phyloP scores from a whole-genome alignment of 352 stramenopile genomes.

The Plasmopara halstedii region DNA sequence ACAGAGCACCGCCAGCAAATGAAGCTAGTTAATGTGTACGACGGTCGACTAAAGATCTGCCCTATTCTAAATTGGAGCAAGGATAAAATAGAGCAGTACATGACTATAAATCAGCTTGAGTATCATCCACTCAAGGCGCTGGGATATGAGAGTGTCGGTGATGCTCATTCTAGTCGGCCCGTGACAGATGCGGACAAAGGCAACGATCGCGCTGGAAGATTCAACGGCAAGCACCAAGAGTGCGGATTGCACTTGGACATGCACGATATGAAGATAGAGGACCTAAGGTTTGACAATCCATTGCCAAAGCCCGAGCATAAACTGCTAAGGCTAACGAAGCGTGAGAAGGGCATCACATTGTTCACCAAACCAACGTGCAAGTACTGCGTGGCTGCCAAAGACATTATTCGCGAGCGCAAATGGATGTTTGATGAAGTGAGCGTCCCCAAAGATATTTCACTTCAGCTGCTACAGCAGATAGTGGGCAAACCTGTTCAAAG shows the following conservation, averaged over 20 bases:
- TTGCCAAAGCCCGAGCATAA: slow-evolving; percentile 39
- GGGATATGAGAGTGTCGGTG: slow-evolving; percentile 76
- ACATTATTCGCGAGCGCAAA: slow-evolving; percentile 41
- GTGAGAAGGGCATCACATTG: slow-evolving; percentile 42
- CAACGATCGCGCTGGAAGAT: slow-evolving; percentile 71
- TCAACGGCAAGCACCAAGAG: slow-evolving; percentile 75
- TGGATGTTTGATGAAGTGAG: slow-evolving; percentile 65
- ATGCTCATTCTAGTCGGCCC: slow-evolving; percentile 78
- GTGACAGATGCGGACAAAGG: slow-evolving; percentile 50
- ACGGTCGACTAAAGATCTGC: slow-evolving; percentile 80
- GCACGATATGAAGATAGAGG: slow-evolving; percentile 46
- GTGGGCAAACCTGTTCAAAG: slow-evolving; percentile 51
- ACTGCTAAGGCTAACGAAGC: slow-evolving; percentile 34
- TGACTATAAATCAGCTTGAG: slow-evolving; percentile 52
- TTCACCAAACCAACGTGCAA: slow-evolving; percentile 78
- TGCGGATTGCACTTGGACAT: slow-evolving; percentile 80
- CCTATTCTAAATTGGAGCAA: slow-evolving; percentile 81
- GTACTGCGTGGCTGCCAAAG: slow-evolving; percentile 60
- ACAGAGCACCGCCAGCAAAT: slow-evolving; percentile 56
- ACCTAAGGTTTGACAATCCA: slow-evolving; percentile 40
- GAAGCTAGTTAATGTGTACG: slow-evolving; percentile 75
- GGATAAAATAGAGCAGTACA: slow-evolving; percentile 67
- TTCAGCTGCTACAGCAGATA: slow-evolving; percentile 48
- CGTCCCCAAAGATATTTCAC: slow-evolving; percentile 46
- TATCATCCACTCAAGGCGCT: slow-evolving; percentile 81